These are phyloP conservation scores for Naganishia randhawae DNA, from an alignment of 768 basidiomycete species.

Conservation along the genomic window DNA sequence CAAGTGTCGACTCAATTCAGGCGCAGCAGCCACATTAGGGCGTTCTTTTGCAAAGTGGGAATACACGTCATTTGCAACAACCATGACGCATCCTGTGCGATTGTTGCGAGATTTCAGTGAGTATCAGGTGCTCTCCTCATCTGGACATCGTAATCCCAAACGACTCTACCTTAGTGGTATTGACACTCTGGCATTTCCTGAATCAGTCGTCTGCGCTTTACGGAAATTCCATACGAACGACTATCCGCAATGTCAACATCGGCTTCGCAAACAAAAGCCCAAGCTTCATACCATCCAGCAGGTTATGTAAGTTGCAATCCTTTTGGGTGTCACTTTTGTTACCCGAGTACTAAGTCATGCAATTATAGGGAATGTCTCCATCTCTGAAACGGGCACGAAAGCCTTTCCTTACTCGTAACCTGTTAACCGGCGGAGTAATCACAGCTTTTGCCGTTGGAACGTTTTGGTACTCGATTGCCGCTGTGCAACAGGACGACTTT, in stretches of 20 bases:
- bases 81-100: no score
- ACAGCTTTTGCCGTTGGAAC: conserved; percentile 72
- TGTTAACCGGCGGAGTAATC: conserved; percentile 68
- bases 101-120: no score
- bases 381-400: conserved; percentile 81
- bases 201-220: no score
- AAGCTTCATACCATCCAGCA: conserved; percentile 57
- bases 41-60: no score
- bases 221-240: no score
- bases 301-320: conserved; percentile 55
- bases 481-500: conserved; percentile 90
- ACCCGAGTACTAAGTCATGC: conserved; percentile 46
- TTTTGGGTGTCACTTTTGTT: conserved; percentile 47
- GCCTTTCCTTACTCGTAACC: conserved; percentile 75
- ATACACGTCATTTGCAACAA: no score
- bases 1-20: no score
- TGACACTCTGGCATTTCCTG: no score
- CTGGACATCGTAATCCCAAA: no score
- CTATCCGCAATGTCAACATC: conserved; percentile 17
- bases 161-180: no score
- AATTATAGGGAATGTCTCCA: conserved; percentile 70
- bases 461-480: conserved; percentile 88
- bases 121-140: no score
- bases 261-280: conserved; percentile 39
- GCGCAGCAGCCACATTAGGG: no score